phyloP scores from a whole-genome alignment of 2,329 filamentous ascomycete species.

The Fusarium robinianum region DNA sequence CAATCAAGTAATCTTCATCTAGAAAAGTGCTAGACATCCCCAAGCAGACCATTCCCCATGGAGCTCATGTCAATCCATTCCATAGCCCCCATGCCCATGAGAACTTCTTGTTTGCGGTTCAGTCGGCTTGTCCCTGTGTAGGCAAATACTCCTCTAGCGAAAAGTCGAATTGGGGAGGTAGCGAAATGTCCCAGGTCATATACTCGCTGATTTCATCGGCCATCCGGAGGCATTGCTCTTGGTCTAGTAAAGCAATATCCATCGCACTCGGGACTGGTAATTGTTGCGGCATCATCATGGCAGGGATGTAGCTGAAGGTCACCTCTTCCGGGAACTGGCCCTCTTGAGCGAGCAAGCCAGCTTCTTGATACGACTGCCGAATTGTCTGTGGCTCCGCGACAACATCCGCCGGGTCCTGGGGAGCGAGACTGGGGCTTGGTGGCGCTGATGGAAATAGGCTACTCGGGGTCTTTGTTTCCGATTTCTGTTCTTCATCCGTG shows the following conservation, averaged over 20 bases:
- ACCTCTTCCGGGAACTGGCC: constrained; percentile 1
- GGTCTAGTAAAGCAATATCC: neutral
- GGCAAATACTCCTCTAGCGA: constrained; percentile 5
- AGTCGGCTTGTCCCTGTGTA: neutral
- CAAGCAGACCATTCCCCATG: too few relatives aligned
- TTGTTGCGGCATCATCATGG: too few relatives aligned
- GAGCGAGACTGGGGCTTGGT: neutral
- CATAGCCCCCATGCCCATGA: too few relatives aligned
- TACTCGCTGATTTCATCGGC: constrained; percentile 8
- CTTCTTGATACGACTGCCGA: neutral
- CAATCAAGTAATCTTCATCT: too few relatives aligned
- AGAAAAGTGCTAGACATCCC: too few relatives aligned
- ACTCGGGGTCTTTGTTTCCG: neutral
- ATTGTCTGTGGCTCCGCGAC: too few relatives aligned
- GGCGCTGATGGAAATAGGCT: constrained; percentile 6
- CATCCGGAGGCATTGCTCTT: constrained; percentile 4
- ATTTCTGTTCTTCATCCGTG: constrained; percentile 1
- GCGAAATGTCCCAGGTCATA: constrained; percentile 2
- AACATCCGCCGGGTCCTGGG: neutral
- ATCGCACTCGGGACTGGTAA: too few relatives aligned
- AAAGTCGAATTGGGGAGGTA: constrained; percentile 4
- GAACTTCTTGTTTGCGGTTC: too few relatives aligned
- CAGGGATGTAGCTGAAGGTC: too few relatives aligned
- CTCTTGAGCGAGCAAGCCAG: constrained; percentile 2
- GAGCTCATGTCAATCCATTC: too few relatives aligned